Conservation (phyloP, 2,329 filamentous ascomycete species). For the Cytospora chrysosperma region DNA sequence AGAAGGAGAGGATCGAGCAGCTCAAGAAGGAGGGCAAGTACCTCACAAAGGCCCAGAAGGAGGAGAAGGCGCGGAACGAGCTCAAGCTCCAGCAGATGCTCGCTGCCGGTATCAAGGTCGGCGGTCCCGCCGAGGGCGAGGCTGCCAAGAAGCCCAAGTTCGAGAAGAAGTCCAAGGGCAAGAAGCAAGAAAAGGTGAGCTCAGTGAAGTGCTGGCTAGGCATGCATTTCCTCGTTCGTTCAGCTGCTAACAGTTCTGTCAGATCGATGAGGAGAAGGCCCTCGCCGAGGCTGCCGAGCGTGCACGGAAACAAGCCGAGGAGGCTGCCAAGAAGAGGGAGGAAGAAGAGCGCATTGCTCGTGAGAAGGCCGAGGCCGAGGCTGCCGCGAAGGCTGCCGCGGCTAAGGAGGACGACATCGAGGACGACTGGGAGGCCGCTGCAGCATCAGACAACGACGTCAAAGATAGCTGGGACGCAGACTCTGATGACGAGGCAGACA, state of each 20-base stretch:
- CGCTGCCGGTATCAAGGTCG: conserved; percentile 72
- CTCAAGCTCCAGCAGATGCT: conserved; percentile 83
- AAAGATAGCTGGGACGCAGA: conserved; percentile 97
- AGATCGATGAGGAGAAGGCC: conserved; percentile 75
- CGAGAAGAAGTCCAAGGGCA: conserved; percentile 66
- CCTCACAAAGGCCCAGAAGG: conserved; percentile 80
- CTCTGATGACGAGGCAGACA: conserved; percentile 65
- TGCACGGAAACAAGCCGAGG: conserved; percentile 66
- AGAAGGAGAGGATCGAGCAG: conserved; percentile 83
- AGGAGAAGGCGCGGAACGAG: conserved; percentile 77
- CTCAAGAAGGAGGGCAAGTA: conserved; percentile 86
- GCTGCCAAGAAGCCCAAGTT: conserved; percentile 66
- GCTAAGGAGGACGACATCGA: conserved; percentile 57
- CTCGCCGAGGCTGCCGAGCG: conserved; percentile 77
- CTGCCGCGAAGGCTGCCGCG: conserved; percentile 53
- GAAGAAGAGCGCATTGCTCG: conserved; percentile 35
- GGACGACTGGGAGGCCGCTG: conserved; percentile 80
- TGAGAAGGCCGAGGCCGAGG: conserved; percentile 57
- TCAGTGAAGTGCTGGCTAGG: background rate
- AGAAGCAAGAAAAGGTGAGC: conserved; percentile 54
- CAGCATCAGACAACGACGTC: conserved; percentile 71
- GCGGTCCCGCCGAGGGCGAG: conserved; percentile 53
- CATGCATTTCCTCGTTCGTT: background rate
- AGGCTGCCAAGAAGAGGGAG: conserved; percentile 41
- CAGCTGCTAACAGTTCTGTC: conserved; percentile 14